phyloP scores from a whole-genome alignment of 1,284 basidiomycete species.

The Inonotus hispidus region DNA sequence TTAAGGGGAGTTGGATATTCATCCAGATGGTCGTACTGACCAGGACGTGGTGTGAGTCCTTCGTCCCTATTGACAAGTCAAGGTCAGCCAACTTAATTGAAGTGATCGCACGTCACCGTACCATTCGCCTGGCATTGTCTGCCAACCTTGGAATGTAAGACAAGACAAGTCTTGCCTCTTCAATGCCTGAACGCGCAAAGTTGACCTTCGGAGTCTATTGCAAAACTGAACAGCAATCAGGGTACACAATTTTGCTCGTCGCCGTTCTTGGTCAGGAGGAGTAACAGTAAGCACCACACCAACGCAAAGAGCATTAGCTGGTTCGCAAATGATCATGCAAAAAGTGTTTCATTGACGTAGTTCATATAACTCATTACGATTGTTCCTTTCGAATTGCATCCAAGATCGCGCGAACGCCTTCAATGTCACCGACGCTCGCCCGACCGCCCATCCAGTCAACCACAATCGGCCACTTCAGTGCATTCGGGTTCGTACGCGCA shows the following conservation, averaged over 20 bases:
- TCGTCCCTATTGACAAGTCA: not conserved
- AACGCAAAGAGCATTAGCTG: not conserved
- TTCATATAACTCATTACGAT: not conserved
- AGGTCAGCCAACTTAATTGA: not conserved
- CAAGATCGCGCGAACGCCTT: conserved; percentile 58
- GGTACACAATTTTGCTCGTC: too few relatives aligned
- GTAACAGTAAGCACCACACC: not conserved
- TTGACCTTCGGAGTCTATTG: not conserved
- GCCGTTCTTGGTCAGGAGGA: not conserved
- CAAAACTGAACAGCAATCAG: not conserved
- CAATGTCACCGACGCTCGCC: conserved; percentile 59
- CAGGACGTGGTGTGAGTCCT: not conserved
- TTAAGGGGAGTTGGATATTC: not conserved
- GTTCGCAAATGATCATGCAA: not conserved
- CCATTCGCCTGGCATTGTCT: not conserved
- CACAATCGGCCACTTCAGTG: conserved; percentile 71
- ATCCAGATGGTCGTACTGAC: too few relatives aligned
- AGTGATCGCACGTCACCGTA: not conserved
- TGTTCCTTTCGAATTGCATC: conserved; percentile 51
- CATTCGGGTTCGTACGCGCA: conserved; percentile 47
- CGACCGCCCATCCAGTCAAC: conserved; percentile 72
- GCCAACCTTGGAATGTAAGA: not conserved
- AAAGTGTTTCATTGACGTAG: not conserved
- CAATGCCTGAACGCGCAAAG: not conserved
- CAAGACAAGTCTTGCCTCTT: not conserved